These are phyloP conservation scores for Calonectria honghensis DNA, from an alignment of 2,329 filamentous ascomycete species.

Conservation along the genomic window DNA sequence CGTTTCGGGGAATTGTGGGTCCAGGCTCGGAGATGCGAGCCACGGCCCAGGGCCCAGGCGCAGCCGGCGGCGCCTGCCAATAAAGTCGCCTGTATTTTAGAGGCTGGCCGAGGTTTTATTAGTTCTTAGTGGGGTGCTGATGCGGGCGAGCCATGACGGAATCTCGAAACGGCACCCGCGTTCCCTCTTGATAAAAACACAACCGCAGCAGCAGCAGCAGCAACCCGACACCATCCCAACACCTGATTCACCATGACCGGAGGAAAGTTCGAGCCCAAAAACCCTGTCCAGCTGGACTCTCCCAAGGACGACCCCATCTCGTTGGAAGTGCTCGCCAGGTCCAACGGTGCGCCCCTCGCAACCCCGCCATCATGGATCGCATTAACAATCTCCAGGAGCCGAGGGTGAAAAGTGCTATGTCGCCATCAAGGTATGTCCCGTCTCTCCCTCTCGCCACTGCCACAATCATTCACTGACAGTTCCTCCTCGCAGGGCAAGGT, in stretches of 20 bases:
- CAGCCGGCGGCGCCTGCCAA: constrained; percentile 26
- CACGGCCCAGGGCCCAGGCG: not conserved
- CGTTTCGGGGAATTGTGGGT: constrained; percentile 47
- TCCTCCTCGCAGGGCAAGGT: constrained; percentile 81
- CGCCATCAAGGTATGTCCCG: constrained; percentile 76
- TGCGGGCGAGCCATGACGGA: constrained; percentile 49
- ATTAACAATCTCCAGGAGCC: constrained; percentile 69
- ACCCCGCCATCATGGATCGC: constrained; percentile 27
- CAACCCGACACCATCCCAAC: not conserved
- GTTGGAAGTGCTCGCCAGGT: constrained; percentile 85
- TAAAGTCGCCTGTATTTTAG: constrained; percentile 31
- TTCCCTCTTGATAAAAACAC: not conserved
- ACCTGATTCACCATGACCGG: constrained; percentile 66
- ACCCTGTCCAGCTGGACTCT: constrained; percentile 83
- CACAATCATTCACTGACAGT: not conserved
- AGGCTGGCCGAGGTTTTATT: constrained; percentile 41
- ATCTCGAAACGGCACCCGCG: constrained; percentile 34
- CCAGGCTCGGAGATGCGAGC: constrained; percentile 32
- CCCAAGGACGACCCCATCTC: constrained; percentile 93
- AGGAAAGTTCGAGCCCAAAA: constrained; percentile 85
- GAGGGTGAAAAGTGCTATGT: constrained; percentile 81
- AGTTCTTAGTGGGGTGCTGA: constrained; percentile 40
- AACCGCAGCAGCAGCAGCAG: not conserved
- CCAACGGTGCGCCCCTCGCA: constrained; percentile 79
- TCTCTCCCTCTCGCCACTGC: constrained; percentile 23